Conservation (phyloP, 2,329 filamentous ascomycete genomes). For the Diplodia seriata region DNA sequence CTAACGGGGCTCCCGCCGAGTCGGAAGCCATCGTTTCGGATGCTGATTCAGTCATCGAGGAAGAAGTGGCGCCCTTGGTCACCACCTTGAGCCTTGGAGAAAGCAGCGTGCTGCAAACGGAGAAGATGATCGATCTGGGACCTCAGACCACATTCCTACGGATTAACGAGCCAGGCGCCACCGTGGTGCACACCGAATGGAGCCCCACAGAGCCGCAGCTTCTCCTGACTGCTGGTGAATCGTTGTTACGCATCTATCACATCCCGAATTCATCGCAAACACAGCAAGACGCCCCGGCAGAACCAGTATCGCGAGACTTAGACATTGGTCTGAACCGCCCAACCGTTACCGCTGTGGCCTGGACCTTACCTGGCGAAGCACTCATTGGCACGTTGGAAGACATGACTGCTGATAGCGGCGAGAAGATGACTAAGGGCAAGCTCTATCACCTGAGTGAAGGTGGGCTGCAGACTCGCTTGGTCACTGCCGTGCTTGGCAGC, state of each 20-base stretch:
- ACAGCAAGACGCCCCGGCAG: slow-evolving; percentile 19
- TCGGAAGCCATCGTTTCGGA: slow-evolving; percentile 48
- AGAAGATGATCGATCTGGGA: slow-evolving; percentile 44
- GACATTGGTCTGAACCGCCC: slow-evolving; percentile 40
- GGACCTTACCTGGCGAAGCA: slow-evolving; percentile 45
- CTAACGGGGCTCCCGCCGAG: slow-evolving; percentile 45
- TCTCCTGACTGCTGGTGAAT: slow-evolving; percentile 45
- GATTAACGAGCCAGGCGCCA: slow-evolving; percentile 37
- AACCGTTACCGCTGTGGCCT: slow-evolving; percentile 47
- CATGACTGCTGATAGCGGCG: slow-evolving; percentile 46
- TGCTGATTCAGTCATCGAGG: slow-evolving; percentile 47
- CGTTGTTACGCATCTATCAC: slow-evolving; percentile 44
- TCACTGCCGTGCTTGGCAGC: slow-evolving; percentile 48
- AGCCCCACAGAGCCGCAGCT: slow-evolving; percentile 44
- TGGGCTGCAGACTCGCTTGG: slow-evolving; percentile 42
- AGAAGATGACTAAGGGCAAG: slow-evolving; percentile 49
- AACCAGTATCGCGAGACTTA: slow-evolving; percentile 33
- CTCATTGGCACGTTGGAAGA: slow-evolving; percentile 47
- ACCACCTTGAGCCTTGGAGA: slow-evolving; percentile 50
- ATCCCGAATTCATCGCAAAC: slow-evolving; percentile 37
- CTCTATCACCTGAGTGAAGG: slow-evolving; percentile 43
- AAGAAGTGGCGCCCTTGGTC: slow-evolving; percentile 44
- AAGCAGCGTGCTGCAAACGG: slow-evolving; percentile 48
- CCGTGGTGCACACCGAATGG: slow-evolving; percentile 47
- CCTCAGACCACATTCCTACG: slow-evolving; percentile 41